Percentiles rank a stretch among this genome's conserved stretches.
Evolutionary conservation across 768 basidiomycete genomes (phyloP).

Genomic region (Daedaleopsis sinensis): DNA sequence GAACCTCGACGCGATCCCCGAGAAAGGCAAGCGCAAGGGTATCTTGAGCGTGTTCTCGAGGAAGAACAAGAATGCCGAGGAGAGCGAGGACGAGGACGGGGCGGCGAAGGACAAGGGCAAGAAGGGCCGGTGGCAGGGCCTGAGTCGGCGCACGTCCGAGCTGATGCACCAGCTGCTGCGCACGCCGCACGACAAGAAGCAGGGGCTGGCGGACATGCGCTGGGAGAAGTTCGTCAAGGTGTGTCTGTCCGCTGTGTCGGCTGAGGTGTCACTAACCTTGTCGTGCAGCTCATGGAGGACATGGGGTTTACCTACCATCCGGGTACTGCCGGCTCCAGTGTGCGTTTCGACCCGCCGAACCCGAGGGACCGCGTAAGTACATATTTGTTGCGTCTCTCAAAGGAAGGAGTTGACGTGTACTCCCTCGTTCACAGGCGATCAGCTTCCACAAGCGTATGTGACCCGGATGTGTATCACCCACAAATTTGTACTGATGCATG

Average conservation of each 20-base stretch:
- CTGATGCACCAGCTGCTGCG: conserved; percentile 69
- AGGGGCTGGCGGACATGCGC: conserved; percentile 62
- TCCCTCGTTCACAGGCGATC: conserved; percentile 51
- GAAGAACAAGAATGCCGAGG: conserved; percentile 41
- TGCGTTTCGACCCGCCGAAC: conserved; percentile 78
- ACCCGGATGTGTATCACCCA: neutral
- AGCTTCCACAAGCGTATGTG: conserved; percentile 73
- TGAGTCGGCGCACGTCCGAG: conserved; percentile 59
- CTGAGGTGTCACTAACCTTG: neutral
- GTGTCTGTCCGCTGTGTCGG: neutral
- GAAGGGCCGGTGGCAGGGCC: conserved; percentile 56
- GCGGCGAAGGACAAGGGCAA: conserved; percentile 43
- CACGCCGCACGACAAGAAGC: conserved; percentile 56
- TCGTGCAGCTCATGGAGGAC: conserved; percentile 66
- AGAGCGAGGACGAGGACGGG: conserved; percentile 43
- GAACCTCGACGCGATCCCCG: conserved; percentile 48
- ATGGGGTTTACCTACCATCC: conserved; percentile 79
- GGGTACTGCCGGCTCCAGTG: conserved; percentile 80
- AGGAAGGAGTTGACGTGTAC: neutral
- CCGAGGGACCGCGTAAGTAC: conserved; percentile 45
- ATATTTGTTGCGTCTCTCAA: neutral
- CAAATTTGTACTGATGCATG: neutral
- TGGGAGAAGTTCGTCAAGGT: conserved; percentile 84
- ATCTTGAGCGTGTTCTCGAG: conserved; percentile 54
- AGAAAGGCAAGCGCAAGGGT: conserved; percentile 43